These are phyloP conservation scores for Tephrocybe sp. DNA, from an alignment of 768 basidiomycete genomes.

Conservation along the genomic window DNA sequence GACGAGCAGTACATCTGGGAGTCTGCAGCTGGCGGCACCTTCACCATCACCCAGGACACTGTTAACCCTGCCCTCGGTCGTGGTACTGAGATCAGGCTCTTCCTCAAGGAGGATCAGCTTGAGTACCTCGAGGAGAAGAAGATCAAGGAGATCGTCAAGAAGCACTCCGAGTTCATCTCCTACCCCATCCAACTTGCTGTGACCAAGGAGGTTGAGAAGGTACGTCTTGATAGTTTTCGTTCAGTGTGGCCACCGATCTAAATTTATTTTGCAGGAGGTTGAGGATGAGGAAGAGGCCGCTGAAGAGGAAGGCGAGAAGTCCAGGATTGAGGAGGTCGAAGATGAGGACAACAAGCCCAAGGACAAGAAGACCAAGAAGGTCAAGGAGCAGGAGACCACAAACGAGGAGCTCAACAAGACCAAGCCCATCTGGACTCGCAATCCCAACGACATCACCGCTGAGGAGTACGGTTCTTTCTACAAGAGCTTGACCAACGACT, in stretches of 20 bases:
- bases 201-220: slow-evolving; percentile 99
- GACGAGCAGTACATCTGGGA: slow-evolving; percentile 99
- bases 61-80: slow-evolving; percentile 89
- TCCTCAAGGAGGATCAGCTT: slow-evolving; percentile 97
- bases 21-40: slow-evolving; percentile 99
- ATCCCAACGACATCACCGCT: slow-evolving; percentile 86
- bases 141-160: slow-evolving; percentile 99
- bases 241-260: slow-evolving; percentile 7
- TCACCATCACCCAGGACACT: slow-evolving; percentile 95
- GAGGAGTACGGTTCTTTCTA: slow-evolving; percentile 98
- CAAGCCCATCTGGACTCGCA: slow-evolving; percentile 99
- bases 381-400: slow-evolving; percentile 83
- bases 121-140: slow-evolving; percentile 99
- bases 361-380: slow-evolving; percentile 91
- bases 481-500: slow-evolving; percentile 99
- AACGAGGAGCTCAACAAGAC: slow-evolving; percentile 99
- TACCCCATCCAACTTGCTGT: slow-evolving; percentile 99
- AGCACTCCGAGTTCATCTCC: slow-evolving; percentile 99
- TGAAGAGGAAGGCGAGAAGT: slow-evolving; percentile 70
- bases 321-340: slow-evolving; percentile 81
- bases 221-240: slow-evolving; percentile 32
- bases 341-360: slow-evolving; percentile 83
- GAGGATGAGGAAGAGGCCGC: slow-evolving; percentile 79
- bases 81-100: slow-evolving; percentile 89
- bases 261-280: slow-evolving; percentile 58